Percentiles rank a stretch among this genome's conserved stretches.
Conservation (phyloP, 2,329 filamentous ascomycete genomes). For the Botrytis galanthina region DNA sequence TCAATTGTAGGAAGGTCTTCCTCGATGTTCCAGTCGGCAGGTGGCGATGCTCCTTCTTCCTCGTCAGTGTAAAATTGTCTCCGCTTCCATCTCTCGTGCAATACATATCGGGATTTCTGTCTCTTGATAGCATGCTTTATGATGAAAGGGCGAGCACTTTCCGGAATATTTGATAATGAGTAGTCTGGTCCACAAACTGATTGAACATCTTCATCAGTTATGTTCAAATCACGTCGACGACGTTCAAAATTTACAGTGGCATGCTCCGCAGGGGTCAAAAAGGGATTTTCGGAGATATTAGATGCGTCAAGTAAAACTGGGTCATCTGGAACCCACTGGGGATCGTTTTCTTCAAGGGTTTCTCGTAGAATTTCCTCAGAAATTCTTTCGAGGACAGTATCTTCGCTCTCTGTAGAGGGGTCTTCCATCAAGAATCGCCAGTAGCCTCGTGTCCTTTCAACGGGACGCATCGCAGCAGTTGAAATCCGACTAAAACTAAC, state of each 20-base stretch:
- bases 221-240: slow-evolving; percentile 32
- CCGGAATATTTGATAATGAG: slow-evolving; percentile 29
- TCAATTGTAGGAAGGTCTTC: slow-evolving; percentile 50
- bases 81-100: slow-evolving; percentile 72
- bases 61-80: slow-evolving; percentile 81
- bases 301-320: background rate
- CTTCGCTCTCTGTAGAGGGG: slow-evolving; percentile 30
- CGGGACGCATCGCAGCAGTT: background rate
- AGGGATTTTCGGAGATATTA: background rate
- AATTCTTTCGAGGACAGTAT: slow-evolving; percentile 26
- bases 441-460: slow-evolving; percentile 25
- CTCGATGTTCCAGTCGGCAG: slow-evolving; percentile 60
- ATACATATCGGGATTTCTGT: slow-evolving; percentile 33
- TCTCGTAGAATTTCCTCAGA: background rate
- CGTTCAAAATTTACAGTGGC: slow-evolving; percentile 22
- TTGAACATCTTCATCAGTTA: slow-evolving; percentile 37
- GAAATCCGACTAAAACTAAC: slow-evolving; percentile 33
- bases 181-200: slow-evolving; percentile 33
- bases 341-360: background rate
- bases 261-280: background rate
- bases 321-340: background rate
- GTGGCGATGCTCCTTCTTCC: slow-evolving; percentile 71
- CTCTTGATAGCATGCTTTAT: slow-evolving; percentile 32
- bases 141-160: slow-evolving; percentile 29
- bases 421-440: slow-evolving; percentile 36